Base-by-base conservation (phyloP, 2,329 filamentous ascomycete species). In the Trichocomaceae sp. region DNA sequence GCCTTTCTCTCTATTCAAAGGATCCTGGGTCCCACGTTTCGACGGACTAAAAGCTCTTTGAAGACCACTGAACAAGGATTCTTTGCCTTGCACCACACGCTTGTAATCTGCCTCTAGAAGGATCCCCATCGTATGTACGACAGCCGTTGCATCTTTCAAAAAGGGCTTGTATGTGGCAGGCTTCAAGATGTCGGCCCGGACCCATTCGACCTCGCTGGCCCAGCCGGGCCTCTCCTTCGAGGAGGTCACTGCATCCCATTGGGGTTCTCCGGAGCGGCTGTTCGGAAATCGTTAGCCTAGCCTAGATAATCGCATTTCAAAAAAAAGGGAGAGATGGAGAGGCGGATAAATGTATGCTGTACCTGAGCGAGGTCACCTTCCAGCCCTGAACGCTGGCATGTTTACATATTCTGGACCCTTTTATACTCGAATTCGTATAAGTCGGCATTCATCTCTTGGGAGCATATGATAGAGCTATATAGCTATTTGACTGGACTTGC, bases 71-170 rank as follows among this genome's bases (percentile, higher is more conserved):
- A 95, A 73, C n/a, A 90, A 84, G 0, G 88, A 90, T 65, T 96
- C 91, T 57, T 82, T 84, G 50, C 93, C 93, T 19, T 84, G 86
- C 23, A 99, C 69, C 15, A 96, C 86, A 62, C 87, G 88, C 74
- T 99, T 99, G 82, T 99, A 99, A 77, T 99, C 93, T 49, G 91
- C 90, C 76, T 99, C 93, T 9, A 99, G 82, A 17, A 99, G 80
- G 64, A 99, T 96, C 9, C 93, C 93, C 86, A 97, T 91, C 66
- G 82, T 90, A 78, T 99, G 93, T 47, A 99, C 86, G 23, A 97
- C 91, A 55, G 85, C 91, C 69, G 90, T 83, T 58, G 90, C 88
- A 55, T 82, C 83, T 61, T 83, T 81, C 58, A 99, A 82, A 47
- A 92, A 82, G 0, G 85, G 76, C 8, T 81, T 82, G 75, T 96